Conservation (phyloP, 1,284 basidiomycete species). For the Hypsizygus ulmarius region DNA sequence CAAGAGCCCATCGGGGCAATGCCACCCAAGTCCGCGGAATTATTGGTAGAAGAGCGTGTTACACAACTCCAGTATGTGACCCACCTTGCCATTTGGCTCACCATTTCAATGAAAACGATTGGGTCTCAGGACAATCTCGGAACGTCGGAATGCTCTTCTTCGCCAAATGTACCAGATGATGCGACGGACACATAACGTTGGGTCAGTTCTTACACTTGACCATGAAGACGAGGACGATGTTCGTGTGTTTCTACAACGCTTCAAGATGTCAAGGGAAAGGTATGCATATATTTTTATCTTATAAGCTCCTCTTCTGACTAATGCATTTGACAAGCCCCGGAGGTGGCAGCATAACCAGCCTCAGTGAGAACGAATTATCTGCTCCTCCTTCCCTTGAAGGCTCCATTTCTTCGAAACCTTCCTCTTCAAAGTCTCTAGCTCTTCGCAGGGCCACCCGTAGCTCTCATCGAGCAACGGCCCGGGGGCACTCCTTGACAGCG, state of each 20-base stretch:
- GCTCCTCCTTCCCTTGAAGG: neutral
- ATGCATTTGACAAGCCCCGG: constrained; percentile 27
- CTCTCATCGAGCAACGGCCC: neutral
- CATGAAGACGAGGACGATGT: constrained; percentile 44
- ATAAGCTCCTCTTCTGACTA: constrained; percentile 4
- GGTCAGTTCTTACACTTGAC: constrained; percentile 36
- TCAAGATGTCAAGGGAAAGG: constrained; percentile 47
- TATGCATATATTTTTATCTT: constrained; percentile 29
- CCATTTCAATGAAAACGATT: neutral
- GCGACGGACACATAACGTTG: constrained; percentile 45
- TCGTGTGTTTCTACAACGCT: constrained; percentile 49
- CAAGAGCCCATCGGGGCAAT: constrained; percentile 6
- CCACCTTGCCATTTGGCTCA: neutral
- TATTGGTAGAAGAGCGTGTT: constrained; percentile 22
- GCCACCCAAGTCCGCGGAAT: constrained; percentile 14
- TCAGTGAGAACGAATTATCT: constrained; percentile 25
- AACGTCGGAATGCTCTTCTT: constrained; percentile 63
- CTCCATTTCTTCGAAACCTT: neutral
- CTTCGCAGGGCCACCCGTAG: constrained; percentile 1
- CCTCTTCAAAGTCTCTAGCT: neutral
- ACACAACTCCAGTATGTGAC: constrained; percentile 21
- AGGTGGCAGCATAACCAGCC: constrained; percentile 31
- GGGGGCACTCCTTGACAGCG: too few relatives aligned
- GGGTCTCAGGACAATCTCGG: constrained; percentile 49
- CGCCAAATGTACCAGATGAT: constrained; percentile 67